phyloP scores from a whole-genome alignment of 768 basidiomycete species.

The Termitomyces bulborhizus region DNA sequence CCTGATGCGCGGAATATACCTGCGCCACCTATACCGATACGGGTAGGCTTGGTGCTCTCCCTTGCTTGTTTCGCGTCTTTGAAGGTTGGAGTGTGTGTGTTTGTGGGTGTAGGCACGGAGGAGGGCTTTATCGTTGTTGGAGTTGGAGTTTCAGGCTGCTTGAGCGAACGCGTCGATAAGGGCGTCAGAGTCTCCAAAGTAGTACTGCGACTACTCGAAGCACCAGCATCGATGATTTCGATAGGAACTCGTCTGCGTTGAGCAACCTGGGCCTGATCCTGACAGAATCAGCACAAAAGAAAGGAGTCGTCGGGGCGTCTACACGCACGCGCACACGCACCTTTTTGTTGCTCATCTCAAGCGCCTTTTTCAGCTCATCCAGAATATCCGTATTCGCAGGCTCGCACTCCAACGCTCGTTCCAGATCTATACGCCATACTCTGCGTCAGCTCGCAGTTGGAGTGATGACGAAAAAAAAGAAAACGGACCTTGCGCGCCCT shows the following conservation, averaged over 20 bases:
- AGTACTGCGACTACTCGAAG: not conserved
- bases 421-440: constrained; percentile 37
- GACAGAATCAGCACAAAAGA: too few species aligned
- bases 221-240: constrained; percentile 3
- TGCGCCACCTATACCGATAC: constrained; percentile 45
- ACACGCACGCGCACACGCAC: not conserved
- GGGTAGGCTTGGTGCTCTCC: constrained; percentile 34
- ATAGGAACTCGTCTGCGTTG: constrained; percentile 14
- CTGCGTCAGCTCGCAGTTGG: too few species aligned
- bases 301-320: too few species aligned
- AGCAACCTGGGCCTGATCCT: too few species aligned
- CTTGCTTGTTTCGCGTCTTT: constrained; percentile 54
- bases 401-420: constrained; percentile 51
- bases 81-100: constrained; percentile 32
- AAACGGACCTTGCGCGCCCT: constrained; percentile 54
- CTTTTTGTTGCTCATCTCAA: constrained; percentile 29
- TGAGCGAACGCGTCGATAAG: constrained; percentile 31
- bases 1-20: constrained; percentile 66
- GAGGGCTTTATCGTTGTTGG: not conserved
- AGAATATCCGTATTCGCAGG: constrained; percentile 58
- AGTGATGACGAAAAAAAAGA: too few species aligned
- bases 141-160: not conserved
- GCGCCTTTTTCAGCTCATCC: constrained; percentile 53
- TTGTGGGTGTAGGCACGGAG: constrained; percentile 12
- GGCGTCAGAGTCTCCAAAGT: constrained; percentile 22